Evolutionary conservation across 2,329 filamentous ascomycete species (phyloP).

Genomic region (Botrytis hyacinthi): DNA sequence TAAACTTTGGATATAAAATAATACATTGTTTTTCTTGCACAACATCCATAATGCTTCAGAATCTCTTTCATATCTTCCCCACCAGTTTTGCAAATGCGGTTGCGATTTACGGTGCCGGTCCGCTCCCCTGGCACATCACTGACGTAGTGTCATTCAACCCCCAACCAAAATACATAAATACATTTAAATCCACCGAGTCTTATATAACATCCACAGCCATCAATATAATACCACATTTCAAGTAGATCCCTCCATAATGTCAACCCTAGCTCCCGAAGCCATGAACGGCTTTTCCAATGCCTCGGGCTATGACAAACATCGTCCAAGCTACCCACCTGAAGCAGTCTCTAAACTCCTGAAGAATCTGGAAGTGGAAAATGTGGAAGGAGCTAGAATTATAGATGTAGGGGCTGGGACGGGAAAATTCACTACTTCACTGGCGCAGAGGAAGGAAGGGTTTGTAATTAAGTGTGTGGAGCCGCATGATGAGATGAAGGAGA

Average conservation of each 20-base stretch:
- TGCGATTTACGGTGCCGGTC: slow-evolving; percentile 2
- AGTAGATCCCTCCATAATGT: neutral
- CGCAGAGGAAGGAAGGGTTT: slow-evolving; percentile 57
- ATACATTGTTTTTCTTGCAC: neutral
- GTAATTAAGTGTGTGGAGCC: slow-evolving; percentile 62
- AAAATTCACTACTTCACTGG: slow-evolving; percentile 65
- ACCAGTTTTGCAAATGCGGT: neutral
- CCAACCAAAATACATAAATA: neutral
- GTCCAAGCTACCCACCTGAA: slow-evolving; percentile 62
- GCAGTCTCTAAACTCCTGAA: slow-evolving; percentile 58
- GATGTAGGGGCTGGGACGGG: slow-evolving; percentile 69
- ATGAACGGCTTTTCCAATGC: slow-evolving; percentile 61
- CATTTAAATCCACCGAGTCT: neutral
- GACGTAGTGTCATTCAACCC: neutral
- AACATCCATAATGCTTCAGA: neutral
- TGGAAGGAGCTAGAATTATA: slow-evolving; percentile 50
- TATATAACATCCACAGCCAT: neutral
- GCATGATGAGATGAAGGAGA: slow-evolving; percentile 62
- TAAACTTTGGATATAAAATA: neutral
- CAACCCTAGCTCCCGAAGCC: slow-evolving; percentile 30
- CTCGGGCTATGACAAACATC: slow-evolving; percentile 62
- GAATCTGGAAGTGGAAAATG: slow-evolving; percentile 51
- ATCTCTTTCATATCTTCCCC: neutral
- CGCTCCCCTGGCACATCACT: neutral
- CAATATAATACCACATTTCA: neutral